Evolutionary conservation across 805 yeast species (phyloP).

Genomic region (Candida coleopterorum): DNA sequence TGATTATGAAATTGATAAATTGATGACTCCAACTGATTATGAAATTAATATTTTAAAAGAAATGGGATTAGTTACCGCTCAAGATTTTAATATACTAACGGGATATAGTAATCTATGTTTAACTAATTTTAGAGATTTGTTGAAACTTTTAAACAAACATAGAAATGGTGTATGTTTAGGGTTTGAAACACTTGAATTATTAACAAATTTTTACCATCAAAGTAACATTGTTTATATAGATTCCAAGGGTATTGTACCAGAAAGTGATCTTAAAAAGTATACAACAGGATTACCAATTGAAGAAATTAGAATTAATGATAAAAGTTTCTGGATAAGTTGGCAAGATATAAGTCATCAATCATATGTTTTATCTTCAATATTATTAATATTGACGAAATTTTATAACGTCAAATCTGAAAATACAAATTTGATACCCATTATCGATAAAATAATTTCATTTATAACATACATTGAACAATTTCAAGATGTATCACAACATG

Average conservation of each 20-base stretch:
- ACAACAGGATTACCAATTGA: slow-evolving; percentile 8
- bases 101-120: slow-evolving; percentile 40
- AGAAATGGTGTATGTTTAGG: slow-evolving; percentile 8
- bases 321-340: slow-evolving; percentile 7
- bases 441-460: slow-evolving; percentile 2
- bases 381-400: slow-evolving; percentile 5
- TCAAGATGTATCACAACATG: slow-evolving; percentile 7
- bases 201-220: slow-evolving; percentile 3
- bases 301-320: slow-evolving; percentile 4
- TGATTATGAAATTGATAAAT: slow-evolving; percentile 39
- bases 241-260: slow-evolving; percentile 2
- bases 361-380: slow-evolving; percentile 2
- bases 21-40: slow-evolving; percentile 17
- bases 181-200: slow-evolving; percentile 1
- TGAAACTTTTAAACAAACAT: slow-evolving; percentile 21
- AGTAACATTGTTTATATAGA: slow-evolving; percentile 3
- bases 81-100: slow-evolving; percentile 40
- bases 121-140: slow-evolving; percentile 25
- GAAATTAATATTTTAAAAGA: slow-evolving; percentile 30
- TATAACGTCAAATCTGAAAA: background rate
- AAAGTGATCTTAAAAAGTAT: slow-evolving; percentile 2
- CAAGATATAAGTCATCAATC: slow-evolving; percentile 8
- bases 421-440: background rate
- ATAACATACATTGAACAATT: slow-evolving; percentile 4
- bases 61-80: slow-evolving; percentile 32